Conservation (phyloP, 805 yeast species). For the Cyberlindnera nakhonratchasimensis region DNA sequence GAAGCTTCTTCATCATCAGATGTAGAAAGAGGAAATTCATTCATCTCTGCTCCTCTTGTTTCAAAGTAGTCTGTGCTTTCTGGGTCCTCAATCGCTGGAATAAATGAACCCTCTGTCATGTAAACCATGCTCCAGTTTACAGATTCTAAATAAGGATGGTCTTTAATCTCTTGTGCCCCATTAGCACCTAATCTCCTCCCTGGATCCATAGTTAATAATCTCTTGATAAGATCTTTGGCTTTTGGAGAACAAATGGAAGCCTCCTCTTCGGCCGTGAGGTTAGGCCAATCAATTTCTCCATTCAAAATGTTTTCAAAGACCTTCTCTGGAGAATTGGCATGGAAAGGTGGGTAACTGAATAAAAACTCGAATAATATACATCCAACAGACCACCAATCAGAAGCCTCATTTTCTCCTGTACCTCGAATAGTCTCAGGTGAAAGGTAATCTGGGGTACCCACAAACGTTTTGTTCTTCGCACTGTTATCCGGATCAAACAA, state of each 20-base stretch:
- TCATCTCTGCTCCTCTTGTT: slow-evolving; percentile 76
- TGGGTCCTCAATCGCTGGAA: slow-evolving; percentile 75
- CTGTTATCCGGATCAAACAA: slow-evolving; percentile 70
- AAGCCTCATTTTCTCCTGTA: slow-evolving; percentile 67
- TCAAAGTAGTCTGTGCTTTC: slow-evolving; percentile 92
- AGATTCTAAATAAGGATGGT: slow-evolving; percentile 71
- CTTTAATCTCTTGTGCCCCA: slow-evolving; percentile 75
- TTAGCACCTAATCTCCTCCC: slow-evolving; percentile 66
- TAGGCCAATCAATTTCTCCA: slow-evolving; percentile 84
- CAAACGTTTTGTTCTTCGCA: slow-evolving; percentile 61
- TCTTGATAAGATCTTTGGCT: slow-evolving; percentile 71
- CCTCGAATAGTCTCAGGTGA: slow-evolving; percentile 96
- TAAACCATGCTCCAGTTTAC: slow-evolving; percentile 75
- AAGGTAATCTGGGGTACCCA: slow-evolving; percentile 96
- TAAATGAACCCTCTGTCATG: slow-evolving; percentile 72
- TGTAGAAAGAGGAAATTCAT: slow-evolving; percentile 50
- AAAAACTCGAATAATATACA: slow-evolving; percentile 90
- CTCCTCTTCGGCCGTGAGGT: slow-evolving; percentile 49
- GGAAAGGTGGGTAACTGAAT: slow-evolving; percentile 94
- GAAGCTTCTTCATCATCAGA: slow-evolving; percentile 29
- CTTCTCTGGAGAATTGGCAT: slow-evolving; percentile 69
- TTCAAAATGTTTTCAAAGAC: slow-evolving; percentile 80
- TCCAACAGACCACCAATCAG: slow-evolving; percentile 99
- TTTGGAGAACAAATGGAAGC: slow-evolving; percentile 52
- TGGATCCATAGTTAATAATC: slow-evolving; percentile 63